phyloP scores from a whole-genome alignment of 2,329 filamentous ascomycete species.

The Cladosporium oxysporum region DNA sequence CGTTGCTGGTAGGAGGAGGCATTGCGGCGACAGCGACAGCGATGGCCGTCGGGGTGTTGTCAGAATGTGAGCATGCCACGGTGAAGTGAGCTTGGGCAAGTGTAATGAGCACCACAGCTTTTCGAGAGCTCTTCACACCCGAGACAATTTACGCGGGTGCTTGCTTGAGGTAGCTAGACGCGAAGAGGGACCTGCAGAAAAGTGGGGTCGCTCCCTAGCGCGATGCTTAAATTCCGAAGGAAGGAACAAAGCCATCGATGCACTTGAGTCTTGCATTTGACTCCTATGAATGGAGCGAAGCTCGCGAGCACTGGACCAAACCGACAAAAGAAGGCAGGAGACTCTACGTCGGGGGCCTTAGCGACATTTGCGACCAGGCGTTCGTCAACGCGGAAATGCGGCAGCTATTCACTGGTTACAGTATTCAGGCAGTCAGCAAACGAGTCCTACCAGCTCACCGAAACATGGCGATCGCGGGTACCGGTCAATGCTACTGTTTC shows the following conservation, averaged over 20 bases:
- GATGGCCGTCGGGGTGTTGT: slow-evolving; percentile 14
- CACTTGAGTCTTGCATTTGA: slow-evolving; percentile 40
- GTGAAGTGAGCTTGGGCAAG: neutral
- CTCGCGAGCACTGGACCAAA: slow-evolving; percentile 36
- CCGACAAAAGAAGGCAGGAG: slow-evolving; percentile 43
- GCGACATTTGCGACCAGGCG: slow-evolving; percentile 45
- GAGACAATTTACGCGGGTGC: neutral
- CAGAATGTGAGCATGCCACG: slow-evolving; percentile 6
- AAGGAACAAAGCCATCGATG: slow-evolving; percentile 4
- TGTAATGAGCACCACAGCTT: neutral
- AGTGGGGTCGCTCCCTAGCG: neutral
- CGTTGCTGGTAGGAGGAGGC: neutral
- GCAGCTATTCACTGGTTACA: slow-evolving; percentile 47
- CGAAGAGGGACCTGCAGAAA: neutral
- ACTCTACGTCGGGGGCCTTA: slow-evolving; percentile 51
- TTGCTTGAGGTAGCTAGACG: neutral
- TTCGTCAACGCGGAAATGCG: slow-evolving; percentile 46
- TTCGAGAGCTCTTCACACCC: neutral
- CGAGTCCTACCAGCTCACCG: slow-evolving; percentile 33
- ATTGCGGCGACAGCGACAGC: slow-evolving; percentile 4
- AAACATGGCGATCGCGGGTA: slow-evolving; percentile 19
- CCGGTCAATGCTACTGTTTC: slow-evolving; percentile 34
- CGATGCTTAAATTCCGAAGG: slow-evolving; percentile 1
- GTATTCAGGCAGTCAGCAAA: slow-evolving; percentile 52
- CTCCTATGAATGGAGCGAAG: slow-evolving; percentile 46